These are phyloP conservation scores for Malania oleifera DNA, from an alignment of 164 flowering plant species.

Conservation along the genomic window DNA sequence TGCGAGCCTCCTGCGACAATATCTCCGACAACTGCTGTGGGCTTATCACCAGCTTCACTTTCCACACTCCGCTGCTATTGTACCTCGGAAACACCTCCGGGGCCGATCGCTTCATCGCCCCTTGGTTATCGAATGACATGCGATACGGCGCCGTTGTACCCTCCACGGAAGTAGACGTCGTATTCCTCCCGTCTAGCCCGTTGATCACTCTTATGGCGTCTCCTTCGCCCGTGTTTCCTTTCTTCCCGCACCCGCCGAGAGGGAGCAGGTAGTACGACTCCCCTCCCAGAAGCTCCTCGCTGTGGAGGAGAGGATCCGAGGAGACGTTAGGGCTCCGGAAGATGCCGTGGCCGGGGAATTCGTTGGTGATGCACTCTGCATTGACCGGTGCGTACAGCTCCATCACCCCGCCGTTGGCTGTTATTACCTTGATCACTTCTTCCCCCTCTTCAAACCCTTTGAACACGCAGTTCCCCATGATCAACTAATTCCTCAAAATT, in stretches of 20 bases:
- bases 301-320: conserved; percentile 30
- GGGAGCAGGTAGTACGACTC: conserved; percentile 38
- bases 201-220: too few relatives aligned
- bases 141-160: conserved; percentile 20
- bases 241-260: too few relatives aligned
- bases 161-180: conserved; percentile 6
- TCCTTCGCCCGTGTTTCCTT: too few relatives aligned
- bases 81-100: conserved; percentile 25
- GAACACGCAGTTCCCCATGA: conserved; percentile 41
- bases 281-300: conserved; percentile 29
- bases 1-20: conserved; percentile 29
- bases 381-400: conserved; percentile 36
- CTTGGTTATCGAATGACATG: conserved; percentile 23
- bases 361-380: conserved; percentile 35
- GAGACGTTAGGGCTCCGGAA: conserved; percentile 17
- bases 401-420: conserved; percentile 35
- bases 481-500: too few relatives aligned
- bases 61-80: conserved; percentile 31
- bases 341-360: conserved; percentile 40
- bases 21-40: conserved; percentile 40
- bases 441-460: conserved; percentile 16
- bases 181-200: too few relatives aligned
- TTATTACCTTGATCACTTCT: conserved; percentile 30
- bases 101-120: conserved; percentile 9
- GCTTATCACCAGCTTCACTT: conserved; percentile 41